phyloP scores from a whole-genome alignment of 2,329 filamentous ascomycete genomes.

The Lecanicillium sp. region DNA sequence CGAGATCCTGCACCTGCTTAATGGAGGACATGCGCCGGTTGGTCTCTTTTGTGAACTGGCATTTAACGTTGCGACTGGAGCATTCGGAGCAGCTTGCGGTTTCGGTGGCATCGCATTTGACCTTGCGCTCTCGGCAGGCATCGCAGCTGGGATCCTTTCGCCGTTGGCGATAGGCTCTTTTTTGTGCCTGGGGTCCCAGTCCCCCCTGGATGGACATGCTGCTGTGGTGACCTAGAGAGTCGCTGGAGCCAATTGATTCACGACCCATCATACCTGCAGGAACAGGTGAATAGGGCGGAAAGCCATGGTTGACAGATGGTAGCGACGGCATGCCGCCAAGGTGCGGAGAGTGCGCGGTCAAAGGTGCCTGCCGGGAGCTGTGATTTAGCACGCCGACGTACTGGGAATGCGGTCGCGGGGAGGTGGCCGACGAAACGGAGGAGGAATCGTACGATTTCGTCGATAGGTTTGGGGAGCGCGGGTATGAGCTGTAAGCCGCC shows the following conservation, averaged over 20 bases:
- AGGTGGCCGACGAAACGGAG: slow-evolving; percentile 56
- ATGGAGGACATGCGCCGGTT: slow-evolving; percentile 98
- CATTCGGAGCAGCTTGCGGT: slow-evolving; percentile 96
- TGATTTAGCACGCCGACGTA: slow-evolving; percentile 48
- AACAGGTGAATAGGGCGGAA: slow-evolving; percentile 49
- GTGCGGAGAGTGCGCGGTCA: slow-evolving; percentile 37
- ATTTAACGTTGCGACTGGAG: slow-evolving; percentile 92
- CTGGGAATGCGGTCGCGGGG: slow-evolving; percentile 48
- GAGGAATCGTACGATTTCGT: slow-evolving; percentile 59
- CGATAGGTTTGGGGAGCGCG: slow-evolving; percentile 56
- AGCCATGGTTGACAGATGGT: slow-evolving; percentile 41
- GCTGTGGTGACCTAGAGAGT: slow-evolving; percentile 51
- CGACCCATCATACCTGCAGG: slow-evolving; percentile 45
- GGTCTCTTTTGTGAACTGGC: slow-evolving; percentile 98
- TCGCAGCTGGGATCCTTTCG: slow-evolving; percentile 97
- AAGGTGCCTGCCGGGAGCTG: slow-evolving; percentile 42
- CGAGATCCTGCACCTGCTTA: slow-evolving; percentile 96
- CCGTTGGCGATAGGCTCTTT: slow-evolving; percentile 88
- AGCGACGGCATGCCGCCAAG: slow-evolving; percentile 48
- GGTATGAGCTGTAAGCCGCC: slow-evolving; percentile 48
- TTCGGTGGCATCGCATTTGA: slow-evolving; percentile 93
- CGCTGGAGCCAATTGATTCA: slow-evolving; percentile 54
- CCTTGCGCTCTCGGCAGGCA: slow-evolving; percentile 81
- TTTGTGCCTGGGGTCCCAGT: slow-evolving; percentile 57
- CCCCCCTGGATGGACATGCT: slow-evolving; percentile 23